Base-by-base conservation (phyloP, 805 yeast genomes). In the Yarrowia bubula region DNA sequence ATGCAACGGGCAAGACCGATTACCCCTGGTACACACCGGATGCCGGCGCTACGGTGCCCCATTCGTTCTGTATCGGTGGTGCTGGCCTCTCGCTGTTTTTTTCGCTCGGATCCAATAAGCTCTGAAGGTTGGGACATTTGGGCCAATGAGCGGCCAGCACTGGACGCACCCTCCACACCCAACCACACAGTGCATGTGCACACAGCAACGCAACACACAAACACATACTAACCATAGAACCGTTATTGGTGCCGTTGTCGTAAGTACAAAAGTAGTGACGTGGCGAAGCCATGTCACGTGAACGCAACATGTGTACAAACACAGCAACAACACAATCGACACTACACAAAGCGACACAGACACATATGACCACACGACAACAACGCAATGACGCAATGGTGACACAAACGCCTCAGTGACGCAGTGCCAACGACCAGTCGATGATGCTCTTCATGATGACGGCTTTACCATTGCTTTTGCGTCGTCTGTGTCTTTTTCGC, bases 221-320 rank as follows among this genome's bases (percentile, higher is more conserved):
- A 39, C 64, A 39, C 14, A 43, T 53, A 35, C 67, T 65, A 50
- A 61, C 69, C 51, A 17, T 50, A 88, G 96, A 85, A 93, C 97
- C 74, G 97, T 92, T 77, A 92, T 92, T 80, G 98, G 98, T 91
- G 98, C 98, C 84, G 93, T 92, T 82, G 97, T 92, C 82, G 61
- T 55, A 55, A 55, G 61, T 55, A 55, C 61, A 41, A n/a, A 22
- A 38, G 9, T 14, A 35, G 28, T 22, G 28, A 22, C 28, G 28
- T 22, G 28, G 28, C 28, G 28, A 22, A 22, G 28, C 28, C 28
- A 22, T 22, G 28, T 22, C 28, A 22, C 28, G 3, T 22, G 28
- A 22, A 22, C 28, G 28, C 28, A 22, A 22, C 28, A 22, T 5
- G 5, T n/a, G 5, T 5, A 22, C 28, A 22, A 22, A 22, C 28